A percentile compares a stretch with the other conserved stretches of the same genome.
Conservation (phyloP, 768 basidiomycete species). For the Amanita jacksonii region DNA sequence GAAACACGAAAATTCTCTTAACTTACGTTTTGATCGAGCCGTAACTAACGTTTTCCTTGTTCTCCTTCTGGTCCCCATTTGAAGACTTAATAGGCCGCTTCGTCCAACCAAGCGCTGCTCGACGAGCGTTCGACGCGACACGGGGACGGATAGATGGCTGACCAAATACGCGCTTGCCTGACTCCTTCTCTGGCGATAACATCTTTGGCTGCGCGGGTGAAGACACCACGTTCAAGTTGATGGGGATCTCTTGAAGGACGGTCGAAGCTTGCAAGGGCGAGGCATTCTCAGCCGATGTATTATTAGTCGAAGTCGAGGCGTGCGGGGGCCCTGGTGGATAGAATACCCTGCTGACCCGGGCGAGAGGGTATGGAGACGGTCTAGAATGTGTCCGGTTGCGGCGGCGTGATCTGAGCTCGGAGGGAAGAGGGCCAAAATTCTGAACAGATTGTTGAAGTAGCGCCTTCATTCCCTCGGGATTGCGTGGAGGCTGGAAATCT, state of each 20-base stretch:
- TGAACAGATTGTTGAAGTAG: conserved; percentile 64
- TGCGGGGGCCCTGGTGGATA: conserved; percentile 31
- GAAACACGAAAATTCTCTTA: not conserved
- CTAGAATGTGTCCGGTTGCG: conserved; percentile 60
- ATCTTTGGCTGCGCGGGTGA: conserved; percentile 18
- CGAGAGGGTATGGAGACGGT: conserved; percentile 61
- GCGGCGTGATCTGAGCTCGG: conserved; percentile 47
- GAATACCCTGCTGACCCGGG: conserved; percentile 35
- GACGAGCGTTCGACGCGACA: conserved; percentile 44
- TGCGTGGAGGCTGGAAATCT: conserved; percentile 66
- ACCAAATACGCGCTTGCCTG: conserved; percentile 25
- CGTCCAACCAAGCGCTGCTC: conserved; percentile 52
- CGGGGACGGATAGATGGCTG: conserved; percentile 35
- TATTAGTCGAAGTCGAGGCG: conserved; percentile 10
- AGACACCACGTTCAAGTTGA: conserved; percentile 1
- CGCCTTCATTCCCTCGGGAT: conserved; percentile 61
- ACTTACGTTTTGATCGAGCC: conserved; percentile 50
- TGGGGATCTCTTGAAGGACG: not conserved
- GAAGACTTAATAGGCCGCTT: conserved; percentile 48
- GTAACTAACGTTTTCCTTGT: conserved; percentile 17
- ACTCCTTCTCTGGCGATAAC: conserved; percentile 23
- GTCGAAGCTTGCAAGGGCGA: conserved; percentile 11
- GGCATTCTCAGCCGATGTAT: conserved; percentile 11
- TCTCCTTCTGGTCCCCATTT: conserved; percentile 38
- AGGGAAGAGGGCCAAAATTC: conserved; percentile 65